Conservation (phyloP, 768 basidiomycete genomes). For the Psilocybe tampanensis region DNA sequence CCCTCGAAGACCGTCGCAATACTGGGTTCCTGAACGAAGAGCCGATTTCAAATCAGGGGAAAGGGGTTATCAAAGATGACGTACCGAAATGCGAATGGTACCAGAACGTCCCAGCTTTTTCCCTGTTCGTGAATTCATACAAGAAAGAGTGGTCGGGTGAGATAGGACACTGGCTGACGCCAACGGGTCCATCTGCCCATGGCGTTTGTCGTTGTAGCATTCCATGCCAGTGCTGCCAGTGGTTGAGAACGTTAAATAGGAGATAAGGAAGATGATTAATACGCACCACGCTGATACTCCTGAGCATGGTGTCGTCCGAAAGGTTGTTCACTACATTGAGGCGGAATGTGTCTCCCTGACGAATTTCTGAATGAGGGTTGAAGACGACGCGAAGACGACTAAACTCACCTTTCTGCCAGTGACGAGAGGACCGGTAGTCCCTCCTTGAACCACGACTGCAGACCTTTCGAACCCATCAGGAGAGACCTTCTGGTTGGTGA, state of each 20-base stretch:
- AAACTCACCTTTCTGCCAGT: slow-evolving; percentile 1
- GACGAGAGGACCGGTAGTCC: slow-evolving; percentile 4
- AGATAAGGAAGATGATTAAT: neutral
- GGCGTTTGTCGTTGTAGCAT: slow-evolving; percentile 33
- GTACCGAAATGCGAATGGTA: slow-evolving; percentile 31
- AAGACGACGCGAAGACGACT: neutral
- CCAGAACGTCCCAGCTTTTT: slow-evolving; percentile 48
- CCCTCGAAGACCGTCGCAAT: slow-evolving; percentile 57
- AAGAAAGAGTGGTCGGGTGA: slow-evolving; percentile 37
- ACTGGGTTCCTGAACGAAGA: slow-evolving; percentile 38
- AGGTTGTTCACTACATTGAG: slow-evolving; percentile 42
- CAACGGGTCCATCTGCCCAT: slow-evolving; percentile 39
- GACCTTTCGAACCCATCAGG: slow-evolving; percentile 3
- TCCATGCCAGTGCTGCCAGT: slow-evolving; percentile 46
- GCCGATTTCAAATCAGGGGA: slow-evolving; percentile 20
- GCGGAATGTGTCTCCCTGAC: slow-evolving; percentile 39
- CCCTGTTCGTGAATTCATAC: slow-evolving; percentile 35
- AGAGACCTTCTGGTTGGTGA: neutral
- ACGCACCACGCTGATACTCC: slow-evolving; percentile 24
- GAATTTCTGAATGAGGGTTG: neutral
- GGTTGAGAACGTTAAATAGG: neutral
- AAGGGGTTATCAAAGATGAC: neutral
- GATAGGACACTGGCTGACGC: slow-evolving; percentile 45
- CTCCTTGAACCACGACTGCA: neutral
- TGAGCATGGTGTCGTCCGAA: slow-evolving; percentile 34